Conservation (phyloP, 176 grass and related monocot genomes). For the Secale cereale region DNA sequence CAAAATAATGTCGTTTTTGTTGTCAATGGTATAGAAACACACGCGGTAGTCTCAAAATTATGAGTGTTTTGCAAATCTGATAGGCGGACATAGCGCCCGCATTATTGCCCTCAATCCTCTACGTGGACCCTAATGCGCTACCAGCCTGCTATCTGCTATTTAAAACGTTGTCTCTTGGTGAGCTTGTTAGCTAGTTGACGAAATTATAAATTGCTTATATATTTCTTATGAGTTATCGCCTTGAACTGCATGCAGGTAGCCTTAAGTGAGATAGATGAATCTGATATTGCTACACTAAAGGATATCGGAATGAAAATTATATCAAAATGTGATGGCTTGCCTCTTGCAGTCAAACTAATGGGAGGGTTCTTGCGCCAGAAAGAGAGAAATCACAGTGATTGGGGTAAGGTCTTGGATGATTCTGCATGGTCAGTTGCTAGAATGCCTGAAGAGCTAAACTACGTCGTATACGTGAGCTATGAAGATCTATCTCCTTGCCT, state of each 20-base stretch:
- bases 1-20: too few species aligned
- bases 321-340: slow-evolving; percentile 4
- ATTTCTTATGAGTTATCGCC: neutral
- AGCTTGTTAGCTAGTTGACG: too few species aligned
- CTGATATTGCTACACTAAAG: neutral
- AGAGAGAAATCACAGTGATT: neutral
- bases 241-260: neutral
- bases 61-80: too few species aligned
- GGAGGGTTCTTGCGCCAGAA: neutral
- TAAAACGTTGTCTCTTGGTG: too few species aligned
- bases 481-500: neutral
- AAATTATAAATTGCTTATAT: neutral
- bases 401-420: neutral
- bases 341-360: neutral
- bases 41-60: too few species aligned
- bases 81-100: too few species aligned
- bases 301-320: neutral
- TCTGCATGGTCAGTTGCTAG: neutral
- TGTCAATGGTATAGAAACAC: too few species aligned
- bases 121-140: too few species aligned
- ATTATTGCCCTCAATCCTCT: too few species aligned
- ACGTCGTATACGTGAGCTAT: neutral
- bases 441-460: neutral
- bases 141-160: too few species aligned
- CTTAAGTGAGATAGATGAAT: neutral